Evolutionary conservation across 2,329 filamentous ascomycete species (phyloP).

Genomic region (Aspergillus texensis): DNA sequence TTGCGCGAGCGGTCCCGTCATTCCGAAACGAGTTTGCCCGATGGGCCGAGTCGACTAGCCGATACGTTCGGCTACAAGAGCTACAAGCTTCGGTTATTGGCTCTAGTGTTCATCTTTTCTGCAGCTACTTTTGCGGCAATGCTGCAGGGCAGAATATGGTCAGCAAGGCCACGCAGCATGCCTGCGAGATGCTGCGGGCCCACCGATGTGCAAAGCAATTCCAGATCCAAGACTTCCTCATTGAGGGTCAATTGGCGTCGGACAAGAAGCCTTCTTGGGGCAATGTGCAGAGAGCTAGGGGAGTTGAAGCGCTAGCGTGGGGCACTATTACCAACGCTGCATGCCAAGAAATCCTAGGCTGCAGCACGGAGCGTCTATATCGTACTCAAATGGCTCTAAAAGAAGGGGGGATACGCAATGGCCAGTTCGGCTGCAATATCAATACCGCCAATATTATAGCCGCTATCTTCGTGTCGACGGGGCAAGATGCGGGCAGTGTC

Average conservation of each 20-base stretch:
- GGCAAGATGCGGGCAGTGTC: slow-evolving; percentile 27
- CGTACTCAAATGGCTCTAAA: slow-evolving; percentile 11
- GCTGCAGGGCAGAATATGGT: slow-evolving; percentile 36
- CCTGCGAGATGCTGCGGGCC: slow-evolving; percentile 19
- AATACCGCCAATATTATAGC: slow-evolving; percentile 25
- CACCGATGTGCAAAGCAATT: not conserved
- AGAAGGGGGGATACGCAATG: slow-evolving; percentile 23
- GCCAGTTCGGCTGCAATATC: slow-evolving; percentile 22
- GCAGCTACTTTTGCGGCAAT: slow-evolving; percentile 30
- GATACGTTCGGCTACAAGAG: slow-evolving; percentile 8
- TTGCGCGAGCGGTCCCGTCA: slow-evolving; percentile 4
- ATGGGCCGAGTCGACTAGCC: slow-evolving; percentile 9
- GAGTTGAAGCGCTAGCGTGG: slow-evolving; percentile 31
- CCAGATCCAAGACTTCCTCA: slow-evolving; percentile 9
- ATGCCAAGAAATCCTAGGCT: slow-evolving; percentile 22
- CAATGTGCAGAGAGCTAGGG: slow-evolving; percentile 24
- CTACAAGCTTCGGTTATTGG: slow-evolving; percentile 25
- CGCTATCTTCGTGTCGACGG: slow-evolving; percentile 28
- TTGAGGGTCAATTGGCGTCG: slow-evolving; percentile 27
- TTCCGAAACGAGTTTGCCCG: not conserved
- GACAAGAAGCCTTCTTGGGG: slow-evolving; percentile 32
- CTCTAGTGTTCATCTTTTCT: slow-evolving; percentile 25
- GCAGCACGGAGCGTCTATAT: slow-evolving; percentile 18
- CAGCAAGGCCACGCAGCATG: slow-evolving; percentile 31
- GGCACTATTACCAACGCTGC: slow-evolving; percentile 21